Conservation (phyloP, 2,329 filamentous ascomycete genomes). For the Pyrenophora teres region DNA sequence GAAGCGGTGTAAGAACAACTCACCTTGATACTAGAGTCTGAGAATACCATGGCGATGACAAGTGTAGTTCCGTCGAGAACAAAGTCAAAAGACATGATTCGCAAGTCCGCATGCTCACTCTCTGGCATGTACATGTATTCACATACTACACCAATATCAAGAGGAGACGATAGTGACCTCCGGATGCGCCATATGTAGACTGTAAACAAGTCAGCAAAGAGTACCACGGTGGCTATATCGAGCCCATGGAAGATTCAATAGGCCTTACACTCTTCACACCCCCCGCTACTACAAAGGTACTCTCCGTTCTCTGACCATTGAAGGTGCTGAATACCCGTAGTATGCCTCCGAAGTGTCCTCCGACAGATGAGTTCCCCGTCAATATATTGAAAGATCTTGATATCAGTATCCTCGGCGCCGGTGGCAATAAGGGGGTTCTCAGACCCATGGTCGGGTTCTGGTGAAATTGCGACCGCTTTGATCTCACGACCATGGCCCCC, state of each 20-base stretch:
- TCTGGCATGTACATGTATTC: constrained; percentile 57
- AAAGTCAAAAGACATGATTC: constrained; percentile 80
- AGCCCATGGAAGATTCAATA: not conserved
- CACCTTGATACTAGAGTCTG: constrained; percentile 77
- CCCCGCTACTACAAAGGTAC: constrained; percentile 83
- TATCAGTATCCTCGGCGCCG: constrained; percentile 72
- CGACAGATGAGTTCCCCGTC: constrained; percentile 53
- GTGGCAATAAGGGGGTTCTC: constrained; percentile 61
- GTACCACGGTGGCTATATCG: not conserved
- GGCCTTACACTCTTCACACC: constrained; percentile 69
- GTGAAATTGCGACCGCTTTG: constrained; percentile 62
- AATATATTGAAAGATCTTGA: constrained; percentile 70
- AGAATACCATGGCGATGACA: constrained; percentile 74
- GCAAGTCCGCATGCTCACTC: constrained; percentile 66
- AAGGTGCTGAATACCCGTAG: constrained; percentile 80
- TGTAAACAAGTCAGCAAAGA: constrained; percentile 1
- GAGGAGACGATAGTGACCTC: constrained; percentile 52
- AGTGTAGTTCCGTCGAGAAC: constrained; percentile 46
- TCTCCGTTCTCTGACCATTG: constrained; percentile 70
- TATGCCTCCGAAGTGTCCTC: constrained; percentile 74
- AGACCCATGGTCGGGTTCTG: not conserved
- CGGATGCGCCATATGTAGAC: constrained; percentile 81
- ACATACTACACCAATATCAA: constrained; percentile 59
- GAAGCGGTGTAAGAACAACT: constrained; percentile 9
- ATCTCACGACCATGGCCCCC: constrained; percentile 90